A percentile compares a stretch with the other conserved stretches of the same genome.
Evolutionary conservation across 2,329 filamentous ascomycete genomes (phyloP).

Genomic region (Pestalotiopsis sp.): DNA sequence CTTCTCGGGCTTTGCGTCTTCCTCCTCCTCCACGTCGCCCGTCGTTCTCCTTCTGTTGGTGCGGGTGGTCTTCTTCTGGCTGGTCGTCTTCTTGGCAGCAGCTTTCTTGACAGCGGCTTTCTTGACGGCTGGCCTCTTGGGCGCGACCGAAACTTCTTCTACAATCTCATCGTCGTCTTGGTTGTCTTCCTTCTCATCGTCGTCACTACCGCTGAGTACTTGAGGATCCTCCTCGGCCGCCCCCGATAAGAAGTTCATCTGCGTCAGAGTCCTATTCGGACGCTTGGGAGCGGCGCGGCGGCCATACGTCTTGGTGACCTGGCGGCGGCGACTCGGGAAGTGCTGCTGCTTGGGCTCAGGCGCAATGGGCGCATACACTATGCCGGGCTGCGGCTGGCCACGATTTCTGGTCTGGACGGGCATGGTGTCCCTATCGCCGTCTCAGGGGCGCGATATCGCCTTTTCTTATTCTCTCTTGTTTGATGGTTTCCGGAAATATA

Average conservation of each 20-base stretch:
- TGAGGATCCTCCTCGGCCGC: slow-evolving; percentile 14
- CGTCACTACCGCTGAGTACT: slow-evolving; percentile 11
- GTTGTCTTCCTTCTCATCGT: slow-evolving; percentile 14
- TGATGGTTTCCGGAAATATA: neutral
- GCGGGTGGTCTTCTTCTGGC: slow-evolving; percentile 18
- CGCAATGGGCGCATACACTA: neutral
- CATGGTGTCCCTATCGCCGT: neutral
- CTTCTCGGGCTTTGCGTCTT: slow-evolving; percentile 15
- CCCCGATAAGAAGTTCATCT: slow-evolving; percentile 10
- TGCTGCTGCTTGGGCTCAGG: slow-evolving; percentile 8
- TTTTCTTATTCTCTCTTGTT: neutral
- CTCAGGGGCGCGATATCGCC: neutral
- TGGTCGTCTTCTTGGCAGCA: slow-evolving; percentile 15
- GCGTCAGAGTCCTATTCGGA: slow-evolving; percentile 10
- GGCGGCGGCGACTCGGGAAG: slow-evolving; percentile 9
- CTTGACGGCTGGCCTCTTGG: slow-evolving; percentile 13
- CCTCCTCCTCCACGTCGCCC: slow-evolving; percentile 25
- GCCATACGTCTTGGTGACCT: slow-evolving; percentile 11
- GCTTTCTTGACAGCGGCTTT: slow-evolving; percentile 14
- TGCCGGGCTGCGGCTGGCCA: slow-evolving; percentile 3
- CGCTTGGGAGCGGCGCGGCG: neutral
- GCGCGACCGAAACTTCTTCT: slow-evolving; percentile 18
- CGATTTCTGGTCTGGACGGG: slow-evolving; percentile 1
- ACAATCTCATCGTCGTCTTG: slow-evolving; percentile 19
- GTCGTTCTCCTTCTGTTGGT: slow-evolving; percentile 29